Evolutionary conservation across 176 grass and related monocot genomes (phyloP), one percentile per base, ranked within the genome.

Genomic region (Avena eriantha): DNA sequence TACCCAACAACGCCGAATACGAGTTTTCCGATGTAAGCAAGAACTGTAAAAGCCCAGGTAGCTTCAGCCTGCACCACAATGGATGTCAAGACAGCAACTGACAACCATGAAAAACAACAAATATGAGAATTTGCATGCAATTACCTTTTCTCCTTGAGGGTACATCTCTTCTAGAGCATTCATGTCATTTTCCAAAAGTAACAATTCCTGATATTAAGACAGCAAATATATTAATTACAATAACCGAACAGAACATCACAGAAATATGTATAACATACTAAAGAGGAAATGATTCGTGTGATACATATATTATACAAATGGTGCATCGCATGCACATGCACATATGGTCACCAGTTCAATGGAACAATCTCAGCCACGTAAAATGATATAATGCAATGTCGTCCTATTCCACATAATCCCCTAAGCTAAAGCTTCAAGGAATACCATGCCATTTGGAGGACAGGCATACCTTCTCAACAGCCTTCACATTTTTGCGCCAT

Each of bases 111-210:
- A 76, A 67, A 78, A 34, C 18, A 77, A 84, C 18, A 10, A 10
- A 81, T 29, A 84, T 63, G 17, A 43, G 24, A 88, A 70, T 71
- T 47, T 22, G 34, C 18, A 17, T 76, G 15, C 8, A 51, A 35
- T 83, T 56, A 97, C 97, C 93, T 97, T 7, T 67, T 99, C 97
- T 83, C 97, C 97, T 89, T 99, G 97, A 84, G 97, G 97, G 82
- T 99, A 99, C 97, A 99, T 99, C 92, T 99, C 97, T 80, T 99
- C 97, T 67, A 99, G 85, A 79, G 94, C 94, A 81, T 94, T 91
- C 89, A 90, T 92, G 77, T 99, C 97, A 83, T 99, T 89, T 91
- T 99, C 97, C 73, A 99, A 78, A 76, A 99, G 92, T 84, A 97
- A 73, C 60, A 97, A 80, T 41, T 99, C 97, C 97, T 99, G 82